Evolutionary conservation across 441 rosid species (phyloP).

Genomic region (Erodium chrysanthum): DNA sequence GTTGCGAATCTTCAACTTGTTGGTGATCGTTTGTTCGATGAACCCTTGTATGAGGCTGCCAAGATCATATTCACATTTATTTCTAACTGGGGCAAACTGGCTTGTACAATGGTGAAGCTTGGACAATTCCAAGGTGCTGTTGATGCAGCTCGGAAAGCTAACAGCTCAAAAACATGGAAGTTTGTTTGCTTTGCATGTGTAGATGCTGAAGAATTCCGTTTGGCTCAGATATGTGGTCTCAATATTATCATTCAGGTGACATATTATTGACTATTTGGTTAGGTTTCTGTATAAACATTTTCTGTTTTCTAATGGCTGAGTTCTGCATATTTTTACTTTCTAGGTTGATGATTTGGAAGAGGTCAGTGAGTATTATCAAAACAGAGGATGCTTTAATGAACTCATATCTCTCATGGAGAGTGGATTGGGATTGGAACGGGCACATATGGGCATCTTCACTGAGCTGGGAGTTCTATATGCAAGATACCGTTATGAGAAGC

Average conservation of each 20-base stretch:
- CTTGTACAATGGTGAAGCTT: conserved; percentile 83
- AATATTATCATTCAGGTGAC: conserved; percentile 86
- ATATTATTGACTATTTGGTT: too few species aligned
- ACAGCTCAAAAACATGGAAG: conserved; percentile 99
- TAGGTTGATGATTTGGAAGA: conserved; percentile 99
- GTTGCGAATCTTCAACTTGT: conserved; percentile 85
- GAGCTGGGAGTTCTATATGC: conserved; percentile 98
- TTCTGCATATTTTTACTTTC: not conserved
- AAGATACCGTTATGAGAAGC: conserved; percentile 95
- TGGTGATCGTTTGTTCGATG: conserved; percentile 94
- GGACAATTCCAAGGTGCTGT: conserved; percentile 95
- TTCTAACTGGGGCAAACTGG: conserved; percentile 99
- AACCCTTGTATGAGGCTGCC: conserved; percentile 87
- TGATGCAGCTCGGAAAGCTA: conserved; percentile 98
- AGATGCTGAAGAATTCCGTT: conserved; percentile 97
- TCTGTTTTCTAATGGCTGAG: too few species aligned
- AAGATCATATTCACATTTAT: conserved; percentile 87
- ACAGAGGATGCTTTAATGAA: conserved; percentile 95
- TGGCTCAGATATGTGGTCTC: conserved; percentile 97
- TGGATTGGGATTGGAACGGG: conserved; percentile 94
- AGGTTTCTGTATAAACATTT: too few species aligned
- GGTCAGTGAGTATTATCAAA: conserved; percentile 94
- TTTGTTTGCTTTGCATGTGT: conserved; percentile 99
- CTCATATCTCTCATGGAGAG: conserved; percentile 98
- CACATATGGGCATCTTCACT: conserved; percentile 99